These are phyloP conservation scores for Tylopilus plumbeoviolaceoides DNA, from an alignment of 768 basidiomycete genomes.

Conservation along the genomic window DNA sequence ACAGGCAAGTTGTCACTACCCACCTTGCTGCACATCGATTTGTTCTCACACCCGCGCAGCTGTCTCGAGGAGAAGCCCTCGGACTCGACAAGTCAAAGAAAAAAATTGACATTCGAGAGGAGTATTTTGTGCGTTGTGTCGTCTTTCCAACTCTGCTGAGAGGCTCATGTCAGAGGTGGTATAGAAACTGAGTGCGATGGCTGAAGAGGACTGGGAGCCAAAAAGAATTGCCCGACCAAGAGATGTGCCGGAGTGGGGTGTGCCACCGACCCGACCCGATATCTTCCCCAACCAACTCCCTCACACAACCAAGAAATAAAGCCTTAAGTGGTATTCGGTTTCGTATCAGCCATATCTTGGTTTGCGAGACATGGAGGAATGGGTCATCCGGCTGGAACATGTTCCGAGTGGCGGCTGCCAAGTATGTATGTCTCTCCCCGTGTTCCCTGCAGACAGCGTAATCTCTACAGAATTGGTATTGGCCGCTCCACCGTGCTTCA, in stretches of 20 bases:
- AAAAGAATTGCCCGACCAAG: conserved; percentile 79
- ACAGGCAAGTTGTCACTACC: conserved; percentile 41
- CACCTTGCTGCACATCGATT: not conserved
- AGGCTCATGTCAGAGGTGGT: not conserved
- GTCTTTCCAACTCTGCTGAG: not conserved
- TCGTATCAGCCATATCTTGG: not conserved
- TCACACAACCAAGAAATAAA: not conserved
- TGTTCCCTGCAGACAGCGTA: not conserved
- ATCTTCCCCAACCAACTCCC: conserved; percentile 24
- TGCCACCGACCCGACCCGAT: conserved; percentile 51
- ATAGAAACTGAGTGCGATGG: conserved; percentile 57
- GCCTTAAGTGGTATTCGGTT: not conserved
- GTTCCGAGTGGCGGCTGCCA: not conserved
- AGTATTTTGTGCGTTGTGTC: conserved; percentile 79
- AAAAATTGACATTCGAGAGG: conserved; percentile 90
- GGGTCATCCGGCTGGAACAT: not conserved
- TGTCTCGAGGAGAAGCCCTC: conserved; percentile 77
- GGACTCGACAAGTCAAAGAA: conserved; percentile 64
- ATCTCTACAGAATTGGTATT: too few relatives aligned
- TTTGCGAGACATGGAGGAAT: not conserved
- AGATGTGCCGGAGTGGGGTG: conserved; percentile 93
- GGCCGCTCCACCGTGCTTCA: not conserved
- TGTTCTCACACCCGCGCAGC: conserved; percentile 31
- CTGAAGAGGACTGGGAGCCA: conserved; percentile 80
- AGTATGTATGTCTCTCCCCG: not conserved